phyloP scores from a whole-genome alignment of 305 asterid species.

The Euphrasia arctica region DNA sequence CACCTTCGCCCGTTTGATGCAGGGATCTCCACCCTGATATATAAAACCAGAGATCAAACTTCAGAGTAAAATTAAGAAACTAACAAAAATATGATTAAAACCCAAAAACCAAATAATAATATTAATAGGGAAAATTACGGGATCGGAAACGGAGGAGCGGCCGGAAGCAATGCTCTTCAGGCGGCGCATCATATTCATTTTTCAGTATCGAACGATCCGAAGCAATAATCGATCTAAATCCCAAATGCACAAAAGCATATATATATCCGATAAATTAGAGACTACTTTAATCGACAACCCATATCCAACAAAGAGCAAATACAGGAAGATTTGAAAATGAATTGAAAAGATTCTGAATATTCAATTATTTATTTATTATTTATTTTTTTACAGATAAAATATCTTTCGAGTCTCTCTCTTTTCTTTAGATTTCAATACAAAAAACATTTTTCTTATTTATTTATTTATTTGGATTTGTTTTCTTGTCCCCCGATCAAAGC shows the following conservation, averaged over 20 bases:
- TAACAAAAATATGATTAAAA: constrained; percentile 6
- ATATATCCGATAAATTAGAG: neutral
- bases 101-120: constrained; percentile 12
- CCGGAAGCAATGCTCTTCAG: constrained; percentile 99
- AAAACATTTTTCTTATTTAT: neutral
- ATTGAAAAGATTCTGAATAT: neutral
- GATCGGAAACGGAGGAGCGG: constrained; percentile 94
- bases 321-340: neutral
- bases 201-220: constrained; percentile 18
- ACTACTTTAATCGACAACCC: neutral
- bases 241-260: neutral
- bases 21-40: constrained; percentile 63
- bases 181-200: constrained; percentile 97
- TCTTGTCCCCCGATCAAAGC: constrained; percentile 51
- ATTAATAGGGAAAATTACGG: constrained; percentile 43
- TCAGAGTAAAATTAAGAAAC: neutral
- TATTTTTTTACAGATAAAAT: too few relatives aligned
- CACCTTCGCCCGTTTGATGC: constrained; percentile 68
- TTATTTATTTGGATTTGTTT: constrained; percentile 10
- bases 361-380: too few relatives aligned
- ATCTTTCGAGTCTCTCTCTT: too few relatives aligned
- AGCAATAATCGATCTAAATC: constrained; percentile 16
- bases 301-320: neutral
- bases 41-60: neutral
- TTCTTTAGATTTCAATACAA: constrained; percentile 17